Conservation (phyloP, 2,329 filamentous ascomycete genomes). For the Falciphora oryzae region DNA sequence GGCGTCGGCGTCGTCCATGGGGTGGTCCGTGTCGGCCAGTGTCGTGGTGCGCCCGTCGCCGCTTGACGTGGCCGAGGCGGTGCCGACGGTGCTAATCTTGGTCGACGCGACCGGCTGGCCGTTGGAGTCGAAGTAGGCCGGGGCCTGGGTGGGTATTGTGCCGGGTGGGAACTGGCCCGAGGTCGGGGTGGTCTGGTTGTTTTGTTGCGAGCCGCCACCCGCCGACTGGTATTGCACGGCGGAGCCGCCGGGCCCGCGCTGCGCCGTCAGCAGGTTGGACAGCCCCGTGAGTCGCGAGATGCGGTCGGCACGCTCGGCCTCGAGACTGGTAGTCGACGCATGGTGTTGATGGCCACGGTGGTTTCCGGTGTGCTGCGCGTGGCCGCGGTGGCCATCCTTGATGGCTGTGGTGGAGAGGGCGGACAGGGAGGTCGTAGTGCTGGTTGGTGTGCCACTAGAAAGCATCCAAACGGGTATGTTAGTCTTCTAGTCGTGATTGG, state of each 20-base stretch:
- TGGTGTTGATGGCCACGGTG: constrained; percentile 53
- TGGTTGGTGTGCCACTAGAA: constrained; percentile 81
- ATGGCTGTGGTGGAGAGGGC: constrained; percentile 90
- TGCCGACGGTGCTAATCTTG: constrained; percentile 86
- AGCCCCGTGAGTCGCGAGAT: constrained; percentile 93
- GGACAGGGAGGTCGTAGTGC: constrained; percentile 84
- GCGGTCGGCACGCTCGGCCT: constrained; percentile 88
- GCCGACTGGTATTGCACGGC: constrained; percentile 26
- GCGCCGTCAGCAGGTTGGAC: constrained; percentile 70
- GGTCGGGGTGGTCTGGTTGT: constrained; percentile 44
- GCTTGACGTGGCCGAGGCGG: constrained; percentile 80
- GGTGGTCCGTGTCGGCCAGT: constrained; percentile 40
- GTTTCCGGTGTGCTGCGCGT: constrained; percentile 55
- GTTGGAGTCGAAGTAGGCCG: constrained; percentile 76
- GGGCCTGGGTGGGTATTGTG: constrained; percentile 35
- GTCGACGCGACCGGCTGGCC: constrained; percentile 62
- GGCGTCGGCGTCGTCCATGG: constrained; percentile 43
- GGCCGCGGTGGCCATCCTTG: constrained; percentile 90
- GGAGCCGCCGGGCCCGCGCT: constrained; percentile 40
- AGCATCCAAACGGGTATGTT: constrained; percentile 11
- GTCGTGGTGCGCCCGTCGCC: constrained; percentile 51
- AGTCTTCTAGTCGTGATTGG: constrained; percentile 2
- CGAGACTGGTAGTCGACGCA: constrained; percentile 66
- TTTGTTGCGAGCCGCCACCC: constrained; percentile 22
- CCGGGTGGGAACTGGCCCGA: constrained; percentile 36